Conservation (phyloP, 2,329 filamentous ascomycete genomes). For the Sarocladium oryzae region DNA sequence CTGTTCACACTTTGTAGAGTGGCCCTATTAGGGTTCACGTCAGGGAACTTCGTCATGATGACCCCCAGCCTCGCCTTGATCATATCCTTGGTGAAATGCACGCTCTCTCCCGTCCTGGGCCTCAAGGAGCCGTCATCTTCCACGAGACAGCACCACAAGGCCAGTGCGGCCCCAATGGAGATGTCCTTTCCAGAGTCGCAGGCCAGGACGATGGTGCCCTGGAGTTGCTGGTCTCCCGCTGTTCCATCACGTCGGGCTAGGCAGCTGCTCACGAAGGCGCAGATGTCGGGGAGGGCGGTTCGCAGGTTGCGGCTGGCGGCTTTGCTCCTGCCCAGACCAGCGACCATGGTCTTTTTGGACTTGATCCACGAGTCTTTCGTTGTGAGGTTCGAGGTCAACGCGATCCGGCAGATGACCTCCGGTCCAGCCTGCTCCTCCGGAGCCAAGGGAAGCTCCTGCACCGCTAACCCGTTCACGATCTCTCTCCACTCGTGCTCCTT, state of each 20-base stretch:
- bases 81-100: constrained; percentile 60
- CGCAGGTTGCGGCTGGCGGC: constrained; percentile 79
- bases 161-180: constrained; percentile 70
- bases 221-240: not conserved
- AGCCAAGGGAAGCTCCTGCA: constrained; percentile 26
- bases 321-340: constrained; percentile 67
- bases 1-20: constrained; percentile 90
- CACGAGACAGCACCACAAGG: constrained; percentile 68
- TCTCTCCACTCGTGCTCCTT: constrained; percentile 13
- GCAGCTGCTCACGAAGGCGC: constrained; percentile 39
- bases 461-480: constrained; percentile 31
- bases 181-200: constrained; percentile 77
- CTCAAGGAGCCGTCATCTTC: constrained; percentile 51
- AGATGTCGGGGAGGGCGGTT: constrained; percentile 57
- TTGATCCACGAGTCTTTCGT: constrained; percentile 35
- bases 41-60: constrained; percentile 72
- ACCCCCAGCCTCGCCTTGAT: constrained; percentile 75
- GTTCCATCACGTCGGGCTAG: constrained; percentile 1
- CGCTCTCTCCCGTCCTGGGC: constrained; percentile 14
- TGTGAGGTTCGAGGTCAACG: constrained; percentile 34
- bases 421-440: constrained; percentile 6
- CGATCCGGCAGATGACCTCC: constrained; percentile 32
- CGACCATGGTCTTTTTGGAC: constrained; percentile 37
- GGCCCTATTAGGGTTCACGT: constrained; percentile 74
- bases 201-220: constrained; percentile 45